Conservation (phyloP, 768 basidiomycete genomes). For the Rhizopogon salebrosus region DNA sequence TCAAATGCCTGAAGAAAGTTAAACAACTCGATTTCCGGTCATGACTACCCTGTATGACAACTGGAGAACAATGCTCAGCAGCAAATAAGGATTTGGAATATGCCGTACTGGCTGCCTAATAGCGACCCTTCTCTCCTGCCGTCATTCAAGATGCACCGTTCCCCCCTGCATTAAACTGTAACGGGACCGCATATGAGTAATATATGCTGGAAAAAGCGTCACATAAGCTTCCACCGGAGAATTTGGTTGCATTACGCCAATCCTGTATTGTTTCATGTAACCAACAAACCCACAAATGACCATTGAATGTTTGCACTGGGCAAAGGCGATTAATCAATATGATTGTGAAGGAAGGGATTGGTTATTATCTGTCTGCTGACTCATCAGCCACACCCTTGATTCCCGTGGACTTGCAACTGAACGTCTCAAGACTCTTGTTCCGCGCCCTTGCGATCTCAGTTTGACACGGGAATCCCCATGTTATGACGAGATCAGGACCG, state of each 20-base stretch:
- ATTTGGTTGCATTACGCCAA: slow-evolving; percentile 11
- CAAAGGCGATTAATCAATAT: neutral
- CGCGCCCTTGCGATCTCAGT: slow-evolving; percentile 1
- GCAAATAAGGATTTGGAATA: slow-evolving; percentile 16
- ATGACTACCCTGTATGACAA: slow-evolving; percentile 20
- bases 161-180: slow-evolving; percentile 31
- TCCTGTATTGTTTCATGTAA: slow-evolving; percentile 5
- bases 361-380: slow-evolving; percentile 12
- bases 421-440: neutral
- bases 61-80: slow-evolving; percentile 15
- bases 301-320: neutral
- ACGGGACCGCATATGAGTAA: slow-evolving; percentile 18
- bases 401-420: slow-evolving; percentile 16
- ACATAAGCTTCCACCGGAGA: slow-evolving; percentile 22
- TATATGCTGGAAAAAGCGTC: slow-evolving; percentile 10
- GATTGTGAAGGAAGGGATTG: neutral
- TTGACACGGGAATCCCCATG: slow-evolving; percentile 5
- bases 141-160: slow-evolving; percentile 11
- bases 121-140: slow-evolving; percentile 17
- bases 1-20: slow-evolving; percentile 7
- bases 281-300: neutral
- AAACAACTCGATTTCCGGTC: slow-evolving; percentile 22
- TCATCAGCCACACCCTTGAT: slow-evolving; percentile 17
- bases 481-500: slow-evolving; percentile 25
- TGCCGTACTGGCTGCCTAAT: slow-evolving; percentile 10